These are phyloP conservation scores for Jamesozyma piceae DNA, from an alignment of 805 yeast genomes.

Conservation along the genomic window DNA sequence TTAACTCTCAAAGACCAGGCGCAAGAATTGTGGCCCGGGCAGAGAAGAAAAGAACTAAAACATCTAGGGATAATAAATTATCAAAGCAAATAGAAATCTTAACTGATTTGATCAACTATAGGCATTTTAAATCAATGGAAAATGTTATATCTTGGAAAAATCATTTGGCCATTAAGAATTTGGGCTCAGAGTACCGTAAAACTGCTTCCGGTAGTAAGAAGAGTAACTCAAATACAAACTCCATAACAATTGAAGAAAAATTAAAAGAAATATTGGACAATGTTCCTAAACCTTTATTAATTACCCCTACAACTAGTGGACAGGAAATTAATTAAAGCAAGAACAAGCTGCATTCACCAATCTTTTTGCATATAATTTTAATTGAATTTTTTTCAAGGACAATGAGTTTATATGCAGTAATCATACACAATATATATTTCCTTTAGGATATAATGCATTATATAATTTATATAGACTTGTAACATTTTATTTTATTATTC, in stretches of 20 bases:
- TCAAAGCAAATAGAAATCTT: slow-evolving; percentile 19
- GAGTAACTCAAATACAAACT: slow-evolving; percentile 8
- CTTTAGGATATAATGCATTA: neutral
- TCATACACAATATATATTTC: neutral
- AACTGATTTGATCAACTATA: slow-evolving; percentile 18
- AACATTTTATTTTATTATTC: neutral
- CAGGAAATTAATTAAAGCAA: neutral
- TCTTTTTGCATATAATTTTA: too few species aligned
- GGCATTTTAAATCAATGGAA: slow-evolving; percentile 18
- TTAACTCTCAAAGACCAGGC: slow-evolving; percentile 13
- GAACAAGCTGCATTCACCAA: neutral
- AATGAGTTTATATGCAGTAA: too few species aligned
- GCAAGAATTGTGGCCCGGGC: slow-evolving; percentile 18
- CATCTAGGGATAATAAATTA: slow-evolving; percentile 17
- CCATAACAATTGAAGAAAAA: slow-evolving; percentile 25
- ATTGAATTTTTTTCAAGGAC: too few species aligned
- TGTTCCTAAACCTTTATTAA: slow-evolving; percentile 8
- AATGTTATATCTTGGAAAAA: slow-evolving; percentile 23
- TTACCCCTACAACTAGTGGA: neutral
- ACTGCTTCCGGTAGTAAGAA: slow-evolving; percentile 24
- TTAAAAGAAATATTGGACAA: slow-evolving; percentile 18
- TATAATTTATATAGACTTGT: neutral
- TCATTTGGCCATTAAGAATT: slow-evolving; percentile 13
- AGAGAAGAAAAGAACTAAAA: slow-evolving; percentile 15
- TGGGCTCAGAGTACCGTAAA: slow-evolving; percentile 22